Base-by-base conservation (phyloP, 202 grass and related monocot genomes). In the Carex sylvatica region DNA sequence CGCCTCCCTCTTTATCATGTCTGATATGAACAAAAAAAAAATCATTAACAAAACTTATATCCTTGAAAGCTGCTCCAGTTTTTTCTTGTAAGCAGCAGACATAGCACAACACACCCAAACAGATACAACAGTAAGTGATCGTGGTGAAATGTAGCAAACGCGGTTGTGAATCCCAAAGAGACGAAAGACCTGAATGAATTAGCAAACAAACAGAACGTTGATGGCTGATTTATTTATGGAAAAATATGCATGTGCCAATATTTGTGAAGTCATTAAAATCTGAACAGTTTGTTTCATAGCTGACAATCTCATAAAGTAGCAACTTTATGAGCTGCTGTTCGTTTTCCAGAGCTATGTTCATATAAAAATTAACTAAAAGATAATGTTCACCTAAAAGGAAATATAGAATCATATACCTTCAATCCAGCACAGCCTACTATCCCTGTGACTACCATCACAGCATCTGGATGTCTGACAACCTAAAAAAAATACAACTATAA, bases 391-490 rank as follows among this genome's bases (percentile, higher is more conserved):
- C n/a, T n/a, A n/a, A n/a, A n/a, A n/a, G n/a, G n/a, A n/a, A n/a
- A n/a, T n/a, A n/a, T n/a, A n/a, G n/a, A n/a, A n/a, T n/a, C 38
- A 79, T 62, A 86, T 92, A 99, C 96, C 96, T 95, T 95, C 42
- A 99, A 72, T 76, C 96, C 96, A 83, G 96, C 96, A 83, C 96
- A 95, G 20, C 96, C 96, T 77, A 99, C 96, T 88, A 99, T 99
- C 58, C 96, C 96, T 24, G 96, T 95, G 87, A 99, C 93, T 35
- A 93, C 96, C 19, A 91, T 93, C 28, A 91, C 91, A 61, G 91
- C 96, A 85, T 99, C 92, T 65, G 88, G 92, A 63, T 99, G 96
- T 69, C 91, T 91, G 61, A 93, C 92, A 4, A 99, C 96, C 96
- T 99, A 80, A 66, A 30, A 83, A 85, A 85, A 33, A 8, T 69